Evolutionary conservation across 148 eudicot genomes (phyloP).

Genomic region (Hydrangea macrophylla): DNA sequence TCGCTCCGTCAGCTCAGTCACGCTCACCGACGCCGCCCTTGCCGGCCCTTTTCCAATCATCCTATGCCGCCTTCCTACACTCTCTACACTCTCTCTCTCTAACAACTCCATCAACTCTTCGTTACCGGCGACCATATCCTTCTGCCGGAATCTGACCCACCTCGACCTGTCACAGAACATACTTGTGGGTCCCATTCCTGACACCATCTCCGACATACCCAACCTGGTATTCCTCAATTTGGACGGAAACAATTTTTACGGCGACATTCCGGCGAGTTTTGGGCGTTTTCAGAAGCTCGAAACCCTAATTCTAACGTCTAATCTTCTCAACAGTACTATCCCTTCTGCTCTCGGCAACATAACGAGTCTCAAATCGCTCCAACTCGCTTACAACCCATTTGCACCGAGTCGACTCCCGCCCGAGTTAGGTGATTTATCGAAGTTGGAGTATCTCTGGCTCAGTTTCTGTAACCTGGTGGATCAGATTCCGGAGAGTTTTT

Average conservation of each 20-base stretch:
- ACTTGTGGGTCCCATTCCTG: conserved; percentile 33
- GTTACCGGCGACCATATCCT: conserved; percentile 28
- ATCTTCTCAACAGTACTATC: conserved; percentile 33
- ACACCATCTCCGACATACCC: conserved; percentile 20
- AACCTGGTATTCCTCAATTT: conserved; percentile 24
- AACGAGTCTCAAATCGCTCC: conserved; percentile 21
- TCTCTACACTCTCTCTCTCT: conserved; percentile 31
- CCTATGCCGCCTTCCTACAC: conserved; percentile 41
- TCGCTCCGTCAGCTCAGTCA: conserved; percentile 20
- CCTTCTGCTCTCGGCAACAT: conserved; percentile 30
- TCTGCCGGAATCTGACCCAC: conserved; percentile 20
- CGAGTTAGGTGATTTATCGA: conserved; percentile 34
- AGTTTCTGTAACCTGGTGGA: conserved; percentile 28
- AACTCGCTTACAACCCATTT: conserved; percentile 40
- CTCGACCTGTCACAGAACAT: conserved; percentile 34
- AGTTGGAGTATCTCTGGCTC: conserved; percentile 30
- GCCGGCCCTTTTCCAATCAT: conserved; percentile 33
- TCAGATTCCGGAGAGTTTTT: conserved; percentile 25
- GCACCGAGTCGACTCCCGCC: conserved; percentile 26
- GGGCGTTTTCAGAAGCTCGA: conserved; percentile 30
- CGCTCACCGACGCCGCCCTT: conserved; percentile 27
- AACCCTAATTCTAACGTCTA: conserved; percentile 24
- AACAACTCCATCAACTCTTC: conserved; percentile 37
- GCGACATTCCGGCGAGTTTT: conserved; percentile 36
- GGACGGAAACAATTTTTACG: conserved; percentile 29